Conservation (phyloP, 2,329 filamentous ascomycete genomes). For the Alternaria sp. region DNA sequence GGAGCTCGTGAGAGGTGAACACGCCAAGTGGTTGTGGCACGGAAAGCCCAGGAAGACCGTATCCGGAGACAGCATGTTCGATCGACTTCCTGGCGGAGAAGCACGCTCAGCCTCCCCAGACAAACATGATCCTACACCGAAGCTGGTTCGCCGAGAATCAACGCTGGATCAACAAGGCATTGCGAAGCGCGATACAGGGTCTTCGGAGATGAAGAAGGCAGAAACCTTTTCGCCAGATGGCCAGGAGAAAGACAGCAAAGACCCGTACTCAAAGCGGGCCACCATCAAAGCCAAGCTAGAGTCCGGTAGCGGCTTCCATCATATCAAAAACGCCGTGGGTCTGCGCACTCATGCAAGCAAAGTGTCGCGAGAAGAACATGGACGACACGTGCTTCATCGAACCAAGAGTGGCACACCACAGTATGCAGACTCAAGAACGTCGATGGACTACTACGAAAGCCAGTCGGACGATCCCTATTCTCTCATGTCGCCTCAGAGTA, state of each 20-base stretch:
- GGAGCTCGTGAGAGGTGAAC: slow-evolving; percentile 77
- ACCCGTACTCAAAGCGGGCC: slow-evolving; percentile 63
- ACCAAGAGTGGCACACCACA: slow-evolving; percentile 24
- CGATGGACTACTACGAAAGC: slow-evolving; percentile 12
- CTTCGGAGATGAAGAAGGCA: slow-evolving; percentile 39
- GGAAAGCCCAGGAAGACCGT: slow-evolving; percentile 77
- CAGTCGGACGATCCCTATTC: slow-evolving; percentile 17
- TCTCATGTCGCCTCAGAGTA: slow-evolving; percentile 20
- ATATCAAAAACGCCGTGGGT: slow-evolving; percentile 85
- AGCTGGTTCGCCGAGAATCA: slow-evolving; percentile 59
- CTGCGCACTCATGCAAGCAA: slow-evolving; percentile 52
- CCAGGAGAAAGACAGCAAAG: slow-evolving; percentile 61
- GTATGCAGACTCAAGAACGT: slow-evolving; percentile 15
- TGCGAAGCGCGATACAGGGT: slow-evolving; percentile 36
- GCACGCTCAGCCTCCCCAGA: slow-evolving; percentile 60
- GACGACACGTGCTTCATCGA: slow-evolving; percentile 27
- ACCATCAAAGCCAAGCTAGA: slow-evolving; percentile 82
- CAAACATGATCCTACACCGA: slow-evolving; percentile 53
- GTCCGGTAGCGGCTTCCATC: slow-evolving; percentile 79
- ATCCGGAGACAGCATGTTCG: slow-evolving; percentile 46
- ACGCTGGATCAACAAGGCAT: slow-evolving; percentile 39
- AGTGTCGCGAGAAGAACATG: slow-evolving; percentile 45
- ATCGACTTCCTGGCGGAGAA: slow-evolving; percentile 45
- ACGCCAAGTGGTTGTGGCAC: slow-evolving; percentile 92
- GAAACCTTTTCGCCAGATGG: slow-evolving; percentile 28